A percentile compares a stretch with the other conserved stretches of the same genome.
These are phyloP conservation scores for Acer yangbiense DNA, from an alignment of 345 rosid species.

Conservation along the genomic window DNA sequence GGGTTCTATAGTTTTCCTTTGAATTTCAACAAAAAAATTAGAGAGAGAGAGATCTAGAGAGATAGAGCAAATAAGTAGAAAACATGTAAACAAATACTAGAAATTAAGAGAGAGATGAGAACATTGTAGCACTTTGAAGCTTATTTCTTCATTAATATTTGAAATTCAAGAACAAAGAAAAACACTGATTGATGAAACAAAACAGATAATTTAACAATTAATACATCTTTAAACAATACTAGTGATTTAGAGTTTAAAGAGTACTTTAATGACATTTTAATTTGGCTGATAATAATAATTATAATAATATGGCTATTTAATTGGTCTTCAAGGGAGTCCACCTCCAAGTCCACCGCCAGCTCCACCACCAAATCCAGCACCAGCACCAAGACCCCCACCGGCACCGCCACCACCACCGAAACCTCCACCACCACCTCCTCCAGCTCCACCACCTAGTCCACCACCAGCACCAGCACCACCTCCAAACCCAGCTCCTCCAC, in stretches of 20 bases:
- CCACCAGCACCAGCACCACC: conserved; percentile 34
- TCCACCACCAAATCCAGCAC: conserved; percentile 29
- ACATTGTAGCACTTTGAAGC: too few relatives aligned
- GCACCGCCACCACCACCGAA: conserved; percentile 27
- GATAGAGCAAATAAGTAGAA: too few relatives aligned
- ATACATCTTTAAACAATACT: background rate
- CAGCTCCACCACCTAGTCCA: conserved; percentile 37
- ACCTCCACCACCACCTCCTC: conserved; percentile 37
- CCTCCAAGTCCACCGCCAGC: conserved; percentile 40
- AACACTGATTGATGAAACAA: background rate
- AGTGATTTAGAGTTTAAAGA: background rate
- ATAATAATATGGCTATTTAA: background rate
- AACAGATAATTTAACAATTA: background rate
- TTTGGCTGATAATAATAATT: too few relatives aligned
- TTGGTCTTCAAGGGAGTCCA: conserved; percentile 30
- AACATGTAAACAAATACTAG: too few relatives aligned
- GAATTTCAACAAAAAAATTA: background rate
- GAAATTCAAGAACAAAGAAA: background rate
- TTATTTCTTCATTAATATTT: background rate
- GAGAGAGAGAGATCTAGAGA: too few relatives aligned
- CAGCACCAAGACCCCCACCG: conserved; percentile 23
- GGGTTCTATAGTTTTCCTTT: background rate
- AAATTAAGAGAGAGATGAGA: background rate
- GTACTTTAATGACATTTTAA: background rate
- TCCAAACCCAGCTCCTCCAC: conserved; percentile 33